phyloP scores from a whole-genome alignment of 192 early-diverging fungal genomes.

The Rhizoclosmatium globosum region DNA sequence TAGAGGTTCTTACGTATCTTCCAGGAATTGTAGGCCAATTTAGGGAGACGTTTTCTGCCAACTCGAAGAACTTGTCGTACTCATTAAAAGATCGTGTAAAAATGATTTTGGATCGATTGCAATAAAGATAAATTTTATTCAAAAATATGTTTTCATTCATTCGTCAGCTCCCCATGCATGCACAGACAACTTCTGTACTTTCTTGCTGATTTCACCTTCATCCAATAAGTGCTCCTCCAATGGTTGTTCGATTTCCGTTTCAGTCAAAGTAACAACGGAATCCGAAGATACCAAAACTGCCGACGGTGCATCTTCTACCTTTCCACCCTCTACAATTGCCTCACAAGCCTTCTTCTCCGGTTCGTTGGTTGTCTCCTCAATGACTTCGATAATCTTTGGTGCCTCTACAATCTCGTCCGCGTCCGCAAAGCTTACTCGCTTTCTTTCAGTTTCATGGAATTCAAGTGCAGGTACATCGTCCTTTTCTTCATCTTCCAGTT shows the following conservation, averaged over 20 bases:
- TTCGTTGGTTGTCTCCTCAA: neutral
- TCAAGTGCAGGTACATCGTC: neutral
- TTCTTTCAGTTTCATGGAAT: neutral
- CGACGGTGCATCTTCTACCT: neutral
- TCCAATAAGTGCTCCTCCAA: conserved; percentile 7
- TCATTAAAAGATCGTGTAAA: neutral
- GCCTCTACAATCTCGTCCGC: neutral
- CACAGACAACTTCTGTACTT: neutral
- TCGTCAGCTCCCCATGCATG: conserved; percentile 6
- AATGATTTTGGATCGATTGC: conserved; percentile 18
- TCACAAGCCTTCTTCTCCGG: neutral
- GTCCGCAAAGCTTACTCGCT: neutral
- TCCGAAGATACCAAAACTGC: neutral
- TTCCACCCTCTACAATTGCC: neutral
- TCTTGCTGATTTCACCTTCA: neutral
- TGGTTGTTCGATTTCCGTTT: neutral
- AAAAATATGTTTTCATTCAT: too few relatives aligned
- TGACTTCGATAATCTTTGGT: neutral
- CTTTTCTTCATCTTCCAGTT: neutral
- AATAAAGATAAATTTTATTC: neutral
- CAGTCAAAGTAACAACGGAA: neutral
- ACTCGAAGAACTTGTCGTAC: neutral
- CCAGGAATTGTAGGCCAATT: neutral
- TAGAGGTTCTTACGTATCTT: neutral
- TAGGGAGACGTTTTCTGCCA: neutral